Percentiles rank a stretch among this genome's conserved stretches.
Evolutionary conservation across 257 asterid species (phyloP).

Genomic region (Capsicum chinense): DNA sequence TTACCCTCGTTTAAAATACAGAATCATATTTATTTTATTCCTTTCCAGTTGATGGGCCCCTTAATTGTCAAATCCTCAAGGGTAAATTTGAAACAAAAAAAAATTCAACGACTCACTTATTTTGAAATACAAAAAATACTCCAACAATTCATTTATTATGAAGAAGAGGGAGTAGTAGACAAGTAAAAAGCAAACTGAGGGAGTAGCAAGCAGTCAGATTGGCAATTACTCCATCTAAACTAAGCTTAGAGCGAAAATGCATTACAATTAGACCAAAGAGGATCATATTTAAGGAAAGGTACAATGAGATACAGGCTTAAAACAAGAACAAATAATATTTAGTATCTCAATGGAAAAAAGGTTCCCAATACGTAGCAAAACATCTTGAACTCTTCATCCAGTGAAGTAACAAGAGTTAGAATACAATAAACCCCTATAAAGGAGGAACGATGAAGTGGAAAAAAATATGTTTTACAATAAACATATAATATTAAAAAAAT

Average conservation of each 20-base stretch:
- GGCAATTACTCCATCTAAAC: background rate
- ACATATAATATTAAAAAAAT: constrained; percentile 33
- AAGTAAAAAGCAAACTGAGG: too few species aligned
- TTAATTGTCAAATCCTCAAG: too few species aligned
- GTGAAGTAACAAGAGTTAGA: background rate
- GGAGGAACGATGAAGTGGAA: background rate
- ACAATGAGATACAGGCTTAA: background rate
- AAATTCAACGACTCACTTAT: too few species aligned
- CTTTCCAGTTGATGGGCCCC: too few species aligned
- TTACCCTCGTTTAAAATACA: too few species aligned
- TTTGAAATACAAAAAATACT: too few species aligned
- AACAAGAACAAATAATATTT: background rate
- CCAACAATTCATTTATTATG: too few species aligned
- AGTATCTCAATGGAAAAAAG: background rate
- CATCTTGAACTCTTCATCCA: background rate
- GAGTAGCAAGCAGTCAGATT: too few species aligned
- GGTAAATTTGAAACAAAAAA: too few species aligned
- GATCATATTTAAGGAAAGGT: background rate
- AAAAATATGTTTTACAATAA: constrained; percentile 34
- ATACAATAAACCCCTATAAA: constrained; percentile 16
- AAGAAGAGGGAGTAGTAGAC: too few species aligned
- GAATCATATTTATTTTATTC: too few species aligned
- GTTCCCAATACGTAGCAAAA: constrained; percentile 8
- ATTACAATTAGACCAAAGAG: background rate
- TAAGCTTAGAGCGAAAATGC: background rate